Evolutionary conservation across 83 land plant species (phyloP).

Genomic region (Picea abies): DNA sequence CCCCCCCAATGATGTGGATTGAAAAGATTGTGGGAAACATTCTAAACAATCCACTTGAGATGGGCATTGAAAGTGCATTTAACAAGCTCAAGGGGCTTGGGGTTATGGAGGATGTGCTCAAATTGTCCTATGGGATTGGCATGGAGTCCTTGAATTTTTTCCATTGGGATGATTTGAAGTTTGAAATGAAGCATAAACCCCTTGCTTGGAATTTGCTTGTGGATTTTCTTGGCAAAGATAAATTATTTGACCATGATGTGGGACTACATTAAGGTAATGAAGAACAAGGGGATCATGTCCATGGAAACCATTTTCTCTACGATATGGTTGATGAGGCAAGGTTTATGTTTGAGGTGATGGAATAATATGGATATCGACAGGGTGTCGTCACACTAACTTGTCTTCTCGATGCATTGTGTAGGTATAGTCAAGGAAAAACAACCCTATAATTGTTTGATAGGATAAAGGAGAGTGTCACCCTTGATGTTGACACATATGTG

Average conservation of each 20-base stretch:
- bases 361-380: slow-evolving; percentile 16
- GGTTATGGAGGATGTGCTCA: slow-evolving; percentile 21
- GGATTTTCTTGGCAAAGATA: slow-evolving; percentile 31
- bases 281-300: slow-evolving; percentile 11
- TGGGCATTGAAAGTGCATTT: slow-evolving; percentile 8
- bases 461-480: slow-evolving; percentile 23
- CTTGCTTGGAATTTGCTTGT: slow-evolving; percentile 27
- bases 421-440: slow-evolving; percentile 6
- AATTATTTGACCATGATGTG: slow-evolving; percentile 25
- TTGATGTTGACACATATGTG: slow-evolving; percentile 35
- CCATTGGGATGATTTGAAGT: slow-evolving; percentile 13
- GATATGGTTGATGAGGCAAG: slow-evolving; percentile 17
- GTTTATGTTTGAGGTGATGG: slow-evolving; percentile 19
- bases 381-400: slow-evolving; percentile 24
- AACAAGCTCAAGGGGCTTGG: not conserved
- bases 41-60: slow-evolving; percentile 11
- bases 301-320: slow-evolving; percentile 24
- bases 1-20: not conserved
- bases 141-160: slow-evolving; percentile 22
- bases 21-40: slow-evolving; percentile 1
- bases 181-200: slow-evolving; percentile 12
- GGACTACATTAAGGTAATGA: slow-evolving; percentile 22
- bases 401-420: slow-evolving; percentile 28
- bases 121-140: too few relatives aligned
- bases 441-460: slow-evolving; percentile 21